Evolutionary conservation across 2,329 filamentous ascomycete genomes (phyloP), one percentile per base, ranked within the genome.

Genomic region (Cytospora paraplurivora): DNA sequence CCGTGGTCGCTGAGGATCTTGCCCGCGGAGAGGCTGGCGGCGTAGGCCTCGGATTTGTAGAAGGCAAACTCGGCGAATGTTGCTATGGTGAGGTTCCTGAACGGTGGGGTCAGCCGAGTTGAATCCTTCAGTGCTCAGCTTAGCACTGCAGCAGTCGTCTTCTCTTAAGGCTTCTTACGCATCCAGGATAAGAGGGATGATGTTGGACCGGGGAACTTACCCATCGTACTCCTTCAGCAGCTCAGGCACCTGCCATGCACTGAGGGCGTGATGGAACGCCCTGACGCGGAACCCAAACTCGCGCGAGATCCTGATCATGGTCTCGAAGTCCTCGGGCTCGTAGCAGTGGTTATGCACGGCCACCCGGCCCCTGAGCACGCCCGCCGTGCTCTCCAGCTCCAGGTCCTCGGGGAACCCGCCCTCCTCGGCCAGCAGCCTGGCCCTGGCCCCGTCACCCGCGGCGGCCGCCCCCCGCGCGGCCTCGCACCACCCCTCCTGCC

Each of bases 261-360:
- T 69, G 41, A 76, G 68, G 2, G 76, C 77, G 66, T 79, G 77
- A 59, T 79, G 77, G 61, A 78, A 78, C 7, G 76, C 77, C 53
- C 74, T 69, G 27, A 79, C 73, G 11, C 72, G 69, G 64, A 77
- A 78, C 1, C 76, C 76, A 68, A 79, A 80, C 66, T 79, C 78
- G 27, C 76, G 72, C 41, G 73, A 77, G 65, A 79, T 74, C 8
- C 71, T 72, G 13, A 80, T 70, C 74, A 80, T 78, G 50, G 77
- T 76, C 62, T 78, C 76, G 37, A 81, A 69, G 62, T 80, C 78
- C 56, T 79, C 73, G 0, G 76, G 71, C 59, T 78, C 74, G 61
- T 81, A 81, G 69, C 78, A 79, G 70, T 81, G 78, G 51, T 78
- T 73, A 60, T 81, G 78, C 63, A 80, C 70, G 17, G 74, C 73